Evolutionary conservation across 805 yeast species (phyloP).

Genomic region (Candida insectalens): DNA sequence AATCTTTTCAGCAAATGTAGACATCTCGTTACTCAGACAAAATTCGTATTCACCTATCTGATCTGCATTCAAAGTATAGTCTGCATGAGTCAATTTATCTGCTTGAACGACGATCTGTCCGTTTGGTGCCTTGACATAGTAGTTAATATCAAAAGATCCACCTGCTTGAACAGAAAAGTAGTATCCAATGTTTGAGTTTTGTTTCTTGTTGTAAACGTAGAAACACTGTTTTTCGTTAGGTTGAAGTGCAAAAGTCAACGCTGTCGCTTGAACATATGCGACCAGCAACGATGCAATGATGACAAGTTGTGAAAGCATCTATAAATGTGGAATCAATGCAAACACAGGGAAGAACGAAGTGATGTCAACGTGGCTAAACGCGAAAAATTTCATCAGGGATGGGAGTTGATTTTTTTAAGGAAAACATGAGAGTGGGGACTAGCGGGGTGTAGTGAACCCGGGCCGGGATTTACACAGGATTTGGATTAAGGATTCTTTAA

Average conservation of each 20-base stretch:
- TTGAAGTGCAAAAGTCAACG: slow-evolving; percentile 65
- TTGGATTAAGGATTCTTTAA: too few relatives aligned
- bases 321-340: too few relatives aligned
- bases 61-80: slow-evolving; percentile 60
- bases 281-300: slow-evolving; percentile 3
- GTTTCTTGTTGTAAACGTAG: slow-evolving; percentile 55
- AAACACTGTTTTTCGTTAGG: slow-evolving; percentile 69
- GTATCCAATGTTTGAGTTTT: slow-evolving; percentile 54
- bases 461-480: too few relatives aligned
- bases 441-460: too few relatives aligned
- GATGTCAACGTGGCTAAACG: too few relatives aligned
- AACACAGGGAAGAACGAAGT: too few relatives aligned
- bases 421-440: too few relatives aligned
- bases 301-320: too few relatives aligned
- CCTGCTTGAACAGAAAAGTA: slow-evolving; percentile 81
- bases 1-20: slow-evolving; percentile 72
- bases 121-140: slow-evolving; percentile 49
- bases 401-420: too few relatives aligned
- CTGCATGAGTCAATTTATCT: slow-evolving; percentile 67
- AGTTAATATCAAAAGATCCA: slow-evolving; percentile 73
- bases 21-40: slow-evolving; percentile 77
- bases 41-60: slow-evolving; percentile 74
- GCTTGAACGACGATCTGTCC: slow-evolving; percentile 44
- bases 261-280: slow-evolving; percentile 30
- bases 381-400: too few relatives aligned